Evolutionary conservation across 805 yeast genomes (phyloP), one percentile per base, ranked within the genome.

Genomic region (Metschnikowia drakensbergensis): DNA sequence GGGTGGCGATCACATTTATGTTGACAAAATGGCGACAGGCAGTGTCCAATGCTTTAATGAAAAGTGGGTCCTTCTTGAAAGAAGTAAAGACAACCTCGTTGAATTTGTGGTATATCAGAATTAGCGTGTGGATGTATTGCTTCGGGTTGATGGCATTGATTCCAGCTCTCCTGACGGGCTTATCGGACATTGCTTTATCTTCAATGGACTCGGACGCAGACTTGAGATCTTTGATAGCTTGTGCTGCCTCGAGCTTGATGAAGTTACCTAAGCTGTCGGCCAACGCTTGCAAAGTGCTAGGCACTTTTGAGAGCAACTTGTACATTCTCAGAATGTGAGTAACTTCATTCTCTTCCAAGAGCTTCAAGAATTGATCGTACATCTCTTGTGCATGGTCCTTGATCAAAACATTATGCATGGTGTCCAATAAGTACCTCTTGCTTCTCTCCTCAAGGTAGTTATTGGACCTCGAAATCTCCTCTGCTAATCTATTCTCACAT

Each of bases 21-120:
- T 94, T 94, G 59, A 95, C 88, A 59, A 86, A 91, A 33, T 79
- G 75, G 51, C 86, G 82, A 58, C 96, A 92, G 1, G 97, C 97
- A 55, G 80, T 81, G 63, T 94, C 98, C 55, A 94, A 77, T 0
- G 97, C 88, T 62, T 86, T 87, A 47, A 86, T 86, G 72, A 94
- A 87, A 22, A 83, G 79, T 3, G 89, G 80, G 63, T 88, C 86
- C 54, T 80, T 80, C 50, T 78, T 81, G 64, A 92, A 89, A 2
- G 95, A 84, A 35, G 62, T 65, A 43, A 68, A 69, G 31, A 88
- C 91, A 50, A 89, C 79, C 6, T 71, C 74, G 52, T 79, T 81
- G 67, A 82, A 94, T 53, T 82, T 80, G 48, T 73, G 65, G 66
- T 91, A 86, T 26, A 90, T 84, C 35, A 74, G 72, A 34, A 94